These are phyloP conservation scores for Lentinula sp. DNA, from an alignment of 768 basidiomycete genomes.

Conservation along the genomic window DNA sequence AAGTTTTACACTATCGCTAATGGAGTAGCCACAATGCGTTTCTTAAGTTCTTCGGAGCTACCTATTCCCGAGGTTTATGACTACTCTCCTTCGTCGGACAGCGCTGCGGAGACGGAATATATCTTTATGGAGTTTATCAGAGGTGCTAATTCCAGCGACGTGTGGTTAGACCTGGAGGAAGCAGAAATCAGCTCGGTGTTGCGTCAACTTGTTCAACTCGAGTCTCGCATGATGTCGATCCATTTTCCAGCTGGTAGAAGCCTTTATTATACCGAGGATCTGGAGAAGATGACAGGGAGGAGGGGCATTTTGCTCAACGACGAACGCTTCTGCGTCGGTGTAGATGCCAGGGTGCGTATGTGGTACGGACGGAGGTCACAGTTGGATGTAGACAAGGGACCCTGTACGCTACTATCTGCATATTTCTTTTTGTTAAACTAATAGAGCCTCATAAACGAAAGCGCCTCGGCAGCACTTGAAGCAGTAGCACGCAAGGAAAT, in stretches of 20 bases:
- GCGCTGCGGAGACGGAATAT: conserved; percentile 35
- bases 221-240: conserved; percentile 41
- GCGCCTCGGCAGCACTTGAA: conserved; percentile 34
- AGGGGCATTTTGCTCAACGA: conserved; percentile 30
- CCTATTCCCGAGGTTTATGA: conserved; percentile 36
- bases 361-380: conserved; percentile 46
- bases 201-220: conserved; percentile 40
- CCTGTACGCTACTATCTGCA: conserved; percentile 35
- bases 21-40: conserved; percentile 40
- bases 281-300: conserved; percentile 30
- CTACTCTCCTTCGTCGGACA: conserved; percentile 34
- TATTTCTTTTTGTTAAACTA: conserved; percentile 19
- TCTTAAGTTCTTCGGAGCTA: conserved; percentile 29
- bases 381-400: conserved; percentile 45
- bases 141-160: conserved; percentile 34
- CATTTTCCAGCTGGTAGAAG: conserved; percentile 46
- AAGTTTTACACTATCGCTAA: conserved; percentile 34
- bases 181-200: conserved; percentile 32
- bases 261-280: conserved; percentile 40
- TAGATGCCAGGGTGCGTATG: conserved; percentile 34
- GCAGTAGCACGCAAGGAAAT: conserved; percentile 39
- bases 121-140: conserved; percentile 39
- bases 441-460: conserved; percentile 32
- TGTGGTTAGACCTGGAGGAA: conserved; percentile 32
- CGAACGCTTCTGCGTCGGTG: conserved; percentile 39